A percentile compares a stretch with the other conserved stretches of the same genome.
These are phyloP conservation scores for Nicotiana paniculata DNA, from an alignment of 257 asterid species.

Conservation along the genomic window DNA sequence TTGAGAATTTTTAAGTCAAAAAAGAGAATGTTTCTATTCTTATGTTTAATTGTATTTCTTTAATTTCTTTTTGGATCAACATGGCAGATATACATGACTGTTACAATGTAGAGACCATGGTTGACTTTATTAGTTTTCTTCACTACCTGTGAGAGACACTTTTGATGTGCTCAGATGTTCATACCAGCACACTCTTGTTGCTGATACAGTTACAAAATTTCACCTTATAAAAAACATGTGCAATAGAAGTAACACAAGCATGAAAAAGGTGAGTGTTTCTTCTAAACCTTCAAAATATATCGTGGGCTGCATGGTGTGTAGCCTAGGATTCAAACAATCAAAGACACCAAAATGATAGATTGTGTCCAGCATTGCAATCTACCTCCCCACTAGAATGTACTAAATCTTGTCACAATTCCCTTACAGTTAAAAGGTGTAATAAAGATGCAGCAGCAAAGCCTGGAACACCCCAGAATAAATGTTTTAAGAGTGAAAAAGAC, in stretches of 20 bases:
- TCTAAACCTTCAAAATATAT: not conserved
- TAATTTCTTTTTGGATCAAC: too few species aligned
- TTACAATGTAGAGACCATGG: too few species aligned
- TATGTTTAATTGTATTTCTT: too few species aligned
- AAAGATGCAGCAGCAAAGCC: not conserved
- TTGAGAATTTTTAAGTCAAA: too few species aligned
- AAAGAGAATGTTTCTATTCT: too few species aligned
- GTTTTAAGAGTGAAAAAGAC: not conserved
- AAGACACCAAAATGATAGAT: not conserved
- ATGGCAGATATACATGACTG: too few species aligned
- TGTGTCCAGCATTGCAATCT: not conserved
- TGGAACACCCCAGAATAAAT: not conserved
- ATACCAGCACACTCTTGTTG: too few species aligned
- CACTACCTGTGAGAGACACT: too few species aligned
- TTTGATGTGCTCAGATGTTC: too few species aligned
- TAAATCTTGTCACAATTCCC: not conserved
- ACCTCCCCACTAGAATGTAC: not conserved
- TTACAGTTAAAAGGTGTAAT: not conserved
- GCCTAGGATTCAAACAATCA: not conserved
- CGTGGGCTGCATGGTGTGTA: not conserved
- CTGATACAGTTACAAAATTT: too few species aligned
- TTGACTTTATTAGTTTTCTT: too few species aligned
- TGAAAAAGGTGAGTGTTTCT: not conserved
- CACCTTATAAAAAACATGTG: not conserved
- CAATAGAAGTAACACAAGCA: not conserved